Percentiles rank a stretch among this genome's conserved stretches.
Evolutionary conservation across 176 grass and related monocot species (phyloP).

Genomic region (Neostapfia colusana): DNA sequence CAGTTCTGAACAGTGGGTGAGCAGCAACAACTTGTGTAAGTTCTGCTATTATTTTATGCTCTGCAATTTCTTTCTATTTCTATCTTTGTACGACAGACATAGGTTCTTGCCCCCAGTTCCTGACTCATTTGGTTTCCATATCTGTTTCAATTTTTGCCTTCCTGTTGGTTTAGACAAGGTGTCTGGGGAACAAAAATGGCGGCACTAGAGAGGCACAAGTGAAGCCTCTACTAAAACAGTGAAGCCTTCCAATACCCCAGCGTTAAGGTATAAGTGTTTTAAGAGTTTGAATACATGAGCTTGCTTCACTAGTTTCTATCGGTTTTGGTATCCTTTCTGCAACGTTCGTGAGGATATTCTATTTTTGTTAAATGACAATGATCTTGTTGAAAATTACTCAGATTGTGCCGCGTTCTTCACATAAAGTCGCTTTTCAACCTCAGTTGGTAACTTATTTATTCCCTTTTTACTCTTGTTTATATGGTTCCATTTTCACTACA

Average conservation of each 20-base stretch:
- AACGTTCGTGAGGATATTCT: too few relatives aligned
- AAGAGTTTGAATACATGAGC: constrained; percentile 70
- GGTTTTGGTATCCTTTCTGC: too few relatives aligned
- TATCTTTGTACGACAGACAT: constrained; percentile 11
- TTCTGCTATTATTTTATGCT: neutral
- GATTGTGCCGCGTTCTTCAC: too few relatives aligned
- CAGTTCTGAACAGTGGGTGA: constrained; percentile 14
- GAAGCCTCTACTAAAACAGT: constrained; percentile 43
- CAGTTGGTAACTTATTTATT: too few relatives aligned
- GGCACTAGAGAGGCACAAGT: constrained; percentile 42
- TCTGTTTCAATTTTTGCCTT: constrained; percentile 38
- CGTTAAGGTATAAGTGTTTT: constrained; percentile 54
- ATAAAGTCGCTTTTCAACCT: too few relatives aligned
- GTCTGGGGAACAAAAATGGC: constrained; percentile 44
- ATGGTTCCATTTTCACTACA: too few relatives aligned
- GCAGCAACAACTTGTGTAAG: constrained; percentile 43
- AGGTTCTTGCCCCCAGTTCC: constrained; percentile 14
- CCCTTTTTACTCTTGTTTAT: too few relatives aligned
- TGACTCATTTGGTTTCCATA: constrained; percentile 1
- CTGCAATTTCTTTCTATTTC: constrained; percentile 20
- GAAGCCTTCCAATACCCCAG: constrained; percentile 31
- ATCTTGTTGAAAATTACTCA: too few relatives aligned
- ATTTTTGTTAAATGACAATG: too few relatives aligned
- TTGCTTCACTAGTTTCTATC: too few relatives aligned
- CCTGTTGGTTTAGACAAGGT: constrained; percentile 25